Percentiles rank a stretch among this genome's conserved stretches.
phyloP scores from a whole-genome alignment of 305 asterid species.

The Fraxinus ornus region DNA sequence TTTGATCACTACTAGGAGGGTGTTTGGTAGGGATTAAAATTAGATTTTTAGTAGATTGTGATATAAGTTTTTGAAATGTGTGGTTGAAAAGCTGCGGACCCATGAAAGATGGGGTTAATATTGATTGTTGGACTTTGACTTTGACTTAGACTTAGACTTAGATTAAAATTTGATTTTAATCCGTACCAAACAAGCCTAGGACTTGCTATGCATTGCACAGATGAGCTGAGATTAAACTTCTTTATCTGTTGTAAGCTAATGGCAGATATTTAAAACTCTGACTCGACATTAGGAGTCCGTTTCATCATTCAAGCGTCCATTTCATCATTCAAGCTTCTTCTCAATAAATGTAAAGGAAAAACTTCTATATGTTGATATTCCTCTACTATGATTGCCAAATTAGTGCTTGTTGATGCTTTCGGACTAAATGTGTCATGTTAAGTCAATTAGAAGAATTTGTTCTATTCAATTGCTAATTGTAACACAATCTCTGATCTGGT shows the following conservation, averaged over 20 bases:
- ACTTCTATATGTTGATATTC: neutral
- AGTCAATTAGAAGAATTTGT: neutral
- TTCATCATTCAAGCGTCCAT: too few species aligned
- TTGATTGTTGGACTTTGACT: too few species aligned
- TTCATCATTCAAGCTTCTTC: neutral
- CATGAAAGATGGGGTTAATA: too few species aligned
- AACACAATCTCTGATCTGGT: neutral
- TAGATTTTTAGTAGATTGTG: too few species aligned
- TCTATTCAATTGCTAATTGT: neutral
- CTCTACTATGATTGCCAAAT: neutral
- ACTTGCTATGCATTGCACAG: neutral
- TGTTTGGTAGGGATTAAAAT: too few species aligned
- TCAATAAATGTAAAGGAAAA: neutral
- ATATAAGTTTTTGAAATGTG: too few species aligned
- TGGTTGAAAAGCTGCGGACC: too few species aligned
- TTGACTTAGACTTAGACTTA: too few species aligned
- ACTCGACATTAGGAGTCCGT: neutral
- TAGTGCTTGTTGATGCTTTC: neutral
- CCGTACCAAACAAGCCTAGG: too few species aligned
- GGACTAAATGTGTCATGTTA: neutral
- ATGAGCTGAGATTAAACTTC: neutral
- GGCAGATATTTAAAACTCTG: neutral
- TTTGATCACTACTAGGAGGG: neutral
- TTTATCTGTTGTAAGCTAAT: neutral
- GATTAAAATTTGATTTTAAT: too few species aligned